These are phyloP conservation scores for Heterobasidion parviporum DNA, from an alignment of 1,284 basidiomycete species.

Conservation along the genomic window DNA sequence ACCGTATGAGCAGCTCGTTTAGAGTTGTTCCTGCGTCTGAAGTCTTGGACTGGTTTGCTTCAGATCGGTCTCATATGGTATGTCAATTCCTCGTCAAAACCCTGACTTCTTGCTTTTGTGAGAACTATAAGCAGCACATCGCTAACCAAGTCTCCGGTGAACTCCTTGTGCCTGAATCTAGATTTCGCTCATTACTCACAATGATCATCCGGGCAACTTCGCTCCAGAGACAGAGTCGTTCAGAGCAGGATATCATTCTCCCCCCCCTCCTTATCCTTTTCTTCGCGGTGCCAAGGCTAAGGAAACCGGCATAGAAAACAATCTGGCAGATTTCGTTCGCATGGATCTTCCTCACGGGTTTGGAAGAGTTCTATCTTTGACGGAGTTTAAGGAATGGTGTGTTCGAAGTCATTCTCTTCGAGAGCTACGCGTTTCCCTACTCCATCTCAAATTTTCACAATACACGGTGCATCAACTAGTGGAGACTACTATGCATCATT, in stretches of 20 bases:
- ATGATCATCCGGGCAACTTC: background rate
- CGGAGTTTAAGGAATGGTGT: background rate
- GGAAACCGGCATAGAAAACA: slow-evolving; percentile 35
- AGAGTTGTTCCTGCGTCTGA: slow-evolving; percentile 41
- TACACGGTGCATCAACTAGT: too few species aligned
- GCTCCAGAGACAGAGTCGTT: background rate
- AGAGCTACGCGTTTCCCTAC: background rate
- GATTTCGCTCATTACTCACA: background rate
- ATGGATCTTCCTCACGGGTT: slow-evolving; percentile 18
- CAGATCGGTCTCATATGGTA: slow-evolving; percentile 77
- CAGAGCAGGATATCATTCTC: slow-evolving; percentile 16
- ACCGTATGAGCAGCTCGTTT: slow-evolving; percentile 23
- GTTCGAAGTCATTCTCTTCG: background rate
- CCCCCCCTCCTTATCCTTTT: slow-evolving; percentile 45
- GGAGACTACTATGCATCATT: too few species aligned
- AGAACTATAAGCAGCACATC: too few species aligned
- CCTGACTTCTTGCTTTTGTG: background rate
- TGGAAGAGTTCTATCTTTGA: slow-evolving; percentile 12
- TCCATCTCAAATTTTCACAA: too few species aligned
- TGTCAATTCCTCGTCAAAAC: background rate
- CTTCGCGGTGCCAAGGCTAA: slow-evolving; percentile 40
- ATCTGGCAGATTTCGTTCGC: slow-evolving; percentile 51
- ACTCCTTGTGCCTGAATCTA: too few species aligned
- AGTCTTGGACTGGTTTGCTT: slow-evolving; percentile 58
- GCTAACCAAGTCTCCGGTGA: too few species aligned